Base-by-base conservation (phyloP, 495 filamentous ascomycete genomes). In the Hyaloscypha bicolor region DNA sequence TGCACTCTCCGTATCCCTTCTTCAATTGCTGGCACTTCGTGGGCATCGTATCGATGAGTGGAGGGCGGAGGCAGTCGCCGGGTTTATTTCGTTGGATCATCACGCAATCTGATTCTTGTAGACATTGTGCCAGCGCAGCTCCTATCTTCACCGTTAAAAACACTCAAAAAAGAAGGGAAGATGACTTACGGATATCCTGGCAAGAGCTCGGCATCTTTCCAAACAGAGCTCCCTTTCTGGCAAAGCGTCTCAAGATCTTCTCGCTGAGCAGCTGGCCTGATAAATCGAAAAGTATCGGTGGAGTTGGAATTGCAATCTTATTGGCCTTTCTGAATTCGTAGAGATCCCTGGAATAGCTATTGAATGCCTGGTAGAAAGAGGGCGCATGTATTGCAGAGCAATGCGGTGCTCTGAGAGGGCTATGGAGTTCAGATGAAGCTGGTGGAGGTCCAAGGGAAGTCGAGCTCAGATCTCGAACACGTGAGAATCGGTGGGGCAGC, bases 31-130 rank as follows among this genome's bases (percentile, higher is more conserved):
- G 95, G 76, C 95, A 99, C 79, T 88, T 87, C 37, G 85, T 88
- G 19, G 95, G 95, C 19, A 98, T 85, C 12, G 87, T 87, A 33
- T 95, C 88, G 73, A 82, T 78, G 33, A 94, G 84, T 0, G 94
- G 95, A 21, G 87, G 83, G 32, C 91, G 89, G 30, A 99, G 86
- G 77, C 95, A 99, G 73, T 99, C 95, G 69, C 86, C 83, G 42
- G 95, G 90, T 11, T 86, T 86, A 80, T 97, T 87, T 60, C 95
- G 92, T 60, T 97, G 81, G 58, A 96, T 84, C 86, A 99, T 91
- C 55, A 99, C 90, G 79, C 95, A 99, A 71, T 97, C 94, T 65
- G 92, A 96, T 76, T 94, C 87, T 79, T 96, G 93, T 62, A 99
- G 91, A 80, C 95, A 99, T 83, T 90, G 80, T 60, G 95, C 95